A percentile compares a stretch with the other conserved stretches of the same genome.
Evolutionary conservation across 345 rosid species (phyloP).

Genomic region (Gossypium stocksii): DNA sequence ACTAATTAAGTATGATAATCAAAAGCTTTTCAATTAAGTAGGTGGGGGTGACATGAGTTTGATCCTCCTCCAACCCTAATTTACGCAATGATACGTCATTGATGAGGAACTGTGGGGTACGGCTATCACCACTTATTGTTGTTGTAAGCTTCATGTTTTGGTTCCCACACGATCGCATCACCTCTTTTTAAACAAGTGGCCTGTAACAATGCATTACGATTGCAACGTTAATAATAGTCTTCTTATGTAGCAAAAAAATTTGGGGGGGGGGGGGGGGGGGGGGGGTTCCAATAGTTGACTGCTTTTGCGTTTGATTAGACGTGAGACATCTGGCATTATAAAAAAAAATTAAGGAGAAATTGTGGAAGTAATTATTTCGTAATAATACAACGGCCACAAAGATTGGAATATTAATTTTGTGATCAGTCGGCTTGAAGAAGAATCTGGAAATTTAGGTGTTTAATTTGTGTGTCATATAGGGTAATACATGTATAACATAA

Average conservation of each 20-base stretch:
- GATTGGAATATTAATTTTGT: neutral
- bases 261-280: too few species aligned
- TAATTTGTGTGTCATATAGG: too few species aligned
- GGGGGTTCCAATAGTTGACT: neutral
- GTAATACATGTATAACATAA: neutral
- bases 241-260: neutral
- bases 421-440: neutral
- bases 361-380: neutral
- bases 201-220: neutral
- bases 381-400: neutral
- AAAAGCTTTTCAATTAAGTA: neutral
- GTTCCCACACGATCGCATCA: constrained; percentile 7
- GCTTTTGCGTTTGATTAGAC: constrained; percentile 5
- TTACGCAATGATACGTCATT: neutral
- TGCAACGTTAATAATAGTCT: neutral
- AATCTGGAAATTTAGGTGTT: neutral
- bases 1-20: neutral
- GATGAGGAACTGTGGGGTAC: neutral
- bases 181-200: neutral
- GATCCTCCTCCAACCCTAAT: constrained; percentile 4
- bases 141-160: neutral
- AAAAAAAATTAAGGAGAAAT: too few species aligned
- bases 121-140: neutral
- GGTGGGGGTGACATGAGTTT: neutral
- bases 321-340: neutral